Conservation (phyloP, 2,329 filamentous ascomycete species). For the Lecanoromycetidae sp. region DNA sequence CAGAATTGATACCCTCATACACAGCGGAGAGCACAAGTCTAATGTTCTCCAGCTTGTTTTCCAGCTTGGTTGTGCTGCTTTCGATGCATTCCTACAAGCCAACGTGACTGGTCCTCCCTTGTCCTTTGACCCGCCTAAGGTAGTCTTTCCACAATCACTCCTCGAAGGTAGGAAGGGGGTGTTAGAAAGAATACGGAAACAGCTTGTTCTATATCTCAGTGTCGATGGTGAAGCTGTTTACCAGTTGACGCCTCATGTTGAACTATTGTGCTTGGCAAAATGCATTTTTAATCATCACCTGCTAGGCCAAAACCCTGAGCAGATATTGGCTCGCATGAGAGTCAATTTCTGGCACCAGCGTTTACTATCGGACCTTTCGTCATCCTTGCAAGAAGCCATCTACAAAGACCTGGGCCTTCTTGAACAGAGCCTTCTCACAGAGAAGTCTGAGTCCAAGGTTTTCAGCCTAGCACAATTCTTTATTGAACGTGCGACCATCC, state of each 20-base stretch:
- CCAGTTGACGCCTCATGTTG: constrained; percentile 67
- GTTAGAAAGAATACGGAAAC: constrained; percentile 37
- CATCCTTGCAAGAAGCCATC: constrained; percentile 47
- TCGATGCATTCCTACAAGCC: constrained; percentile 71
- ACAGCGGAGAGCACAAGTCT: not conserved
- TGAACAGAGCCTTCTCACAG: constrained; percentile 33
- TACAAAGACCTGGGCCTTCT: constrained; percentile 45
- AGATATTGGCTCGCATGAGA: constrained; percentile 54
- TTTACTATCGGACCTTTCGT: constrained; percentile 50
- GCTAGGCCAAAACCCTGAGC: constrained; percentile 31
- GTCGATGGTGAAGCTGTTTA: constrained; percentile 82
- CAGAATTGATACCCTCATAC: not conserved
- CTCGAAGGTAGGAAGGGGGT: constrained; percentile 31
- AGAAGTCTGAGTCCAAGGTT: constrained; percentile 21
- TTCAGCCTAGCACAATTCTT: constrained; percentile 49
- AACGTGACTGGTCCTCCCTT: constrained; percentile 81
- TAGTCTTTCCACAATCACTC: constrained; percentile 34
- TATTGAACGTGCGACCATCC: constrained; percentile 69
- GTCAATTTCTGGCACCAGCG: constrained; percentile 62
- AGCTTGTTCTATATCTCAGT: constrained; percentile 57
- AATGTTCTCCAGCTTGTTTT: not conserved
- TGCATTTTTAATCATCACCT: constrained; percentile 40
- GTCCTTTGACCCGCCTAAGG: constrained; percentile 40
- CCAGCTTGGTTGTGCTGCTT: constrained; percentile 18
- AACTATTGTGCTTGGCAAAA: constrained; percentile 69